Percentiles rank a stretch among this genome's conserved stretches.
Conservation (phyloP, 75 land plant species). For the Sequoia sempervirens region DNA sequence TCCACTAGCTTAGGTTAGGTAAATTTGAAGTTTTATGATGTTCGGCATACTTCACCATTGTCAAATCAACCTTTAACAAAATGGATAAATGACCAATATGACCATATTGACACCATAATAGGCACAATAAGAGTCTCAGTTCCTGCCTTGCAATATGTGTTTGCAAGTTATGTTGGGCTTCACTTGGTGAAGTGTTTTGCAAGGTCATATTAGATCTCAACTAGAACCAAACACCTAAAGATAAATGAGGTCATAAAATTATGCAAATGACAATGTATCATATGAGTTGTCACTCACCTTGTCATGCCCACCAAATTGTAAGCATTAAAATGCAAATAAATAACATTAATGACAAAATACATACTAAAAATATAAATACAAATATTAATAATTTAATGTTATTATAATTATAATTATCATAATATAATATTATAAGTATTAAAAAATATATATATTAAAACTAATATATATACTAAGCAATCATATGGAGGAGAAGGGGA, state of each 20-base stretch:
- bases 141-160: background rate
- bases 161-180: background rate
- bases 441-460: too few relatives aligned
- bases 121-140: background rate
- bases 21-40: background rate
- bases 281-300: slow-evolving; percentile 22
- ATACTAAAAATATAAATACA: too few relatives aligned
- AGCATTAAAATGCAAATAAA: too few relatives aligned
- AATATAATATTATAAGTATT: too few relatives aligned
- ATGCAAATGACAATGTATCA: background rate
- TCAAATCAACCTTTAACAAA: background rate
- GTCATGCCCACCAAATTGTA: too few relatives aligned
- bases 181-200: background rate
- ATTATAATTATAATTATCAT: too few relatives aligned
- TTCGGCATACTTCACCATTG: background rate
- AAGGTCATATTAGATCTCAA: background rate
- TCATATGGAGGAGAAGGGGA: too few relatives aligned
- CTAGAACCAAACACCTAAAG: background rate
- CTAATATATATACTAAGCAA: too few relatives aligned
- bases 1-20: background rate
- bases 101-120: background rate
- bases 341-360: too few relatives aligned
- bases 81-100: background rate
- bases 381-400: too few relatives aligned
- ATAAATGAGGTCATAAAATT: background rate